These are phyloP conservation scores for Eucalyptus paniculata DNA, from an alignment of 345 rosid genomes.

Conservation along the genomic window DNA sequence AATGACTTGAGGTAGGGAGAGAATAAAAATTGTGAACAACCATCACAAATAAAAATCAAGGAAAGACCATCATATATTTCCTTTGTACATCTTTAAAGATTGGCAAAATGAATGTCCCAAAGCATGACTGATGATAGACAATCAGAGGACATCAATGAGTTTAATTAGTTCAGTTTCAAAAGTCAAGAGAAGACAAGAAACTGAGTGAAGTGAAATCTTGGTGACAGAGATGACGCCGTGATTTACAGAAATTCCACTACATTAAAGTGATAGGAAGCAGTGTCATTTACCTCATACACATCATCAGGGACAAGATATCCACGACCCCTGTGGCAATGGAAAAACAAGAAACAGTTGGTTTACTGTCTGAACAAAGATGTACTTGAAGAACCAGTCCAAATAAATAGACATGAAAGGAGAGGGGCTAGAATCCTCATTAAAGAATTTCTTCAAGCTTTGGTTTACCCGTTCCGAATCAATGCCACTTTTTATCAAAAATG, in stretches of 20 bases:
- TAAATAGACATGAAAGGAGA: neutral
- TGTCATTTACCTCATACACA: slow-evolving; percentile 30
- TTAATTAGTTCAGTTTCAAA: neutral
- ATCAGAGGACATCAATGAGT: neutral
- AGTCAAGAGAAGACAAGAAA: neutral
- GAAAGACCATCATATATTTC: neutral
- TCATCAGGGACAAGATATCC: slow-evolving; percentile 49
- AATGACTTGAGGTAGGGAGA: neutral
- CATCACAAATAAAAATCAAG: neutral
- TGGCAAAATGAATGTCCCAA: neutral
- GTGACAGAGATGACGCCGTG: neutral
- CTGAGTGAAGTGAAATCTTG: neutral
- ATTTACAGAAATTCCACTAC: neutral
- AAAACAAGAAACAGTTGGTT: neutral
- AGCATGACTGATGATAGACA: neutral
- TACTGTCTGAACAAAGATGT: neutral
- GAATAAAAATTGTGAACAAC: neutral
- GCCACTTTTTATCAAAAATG: neutral
- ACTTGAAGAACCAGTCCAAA: neutral
- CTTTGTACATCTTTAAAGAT: neutral
- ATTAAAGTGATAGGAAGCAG: neutral
- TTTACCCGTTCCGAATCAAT: neutral
- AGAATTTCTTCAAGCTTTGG: neutral
- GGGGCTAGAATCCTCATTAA: neutral
- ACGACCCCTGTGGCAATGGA: slow-evolving; percentile 22